These are phyloP conservation scores for Diphasiastrum complanatum DNA, from an alignment of 83 land plant species.

Conservation along the genomic window DNA sequence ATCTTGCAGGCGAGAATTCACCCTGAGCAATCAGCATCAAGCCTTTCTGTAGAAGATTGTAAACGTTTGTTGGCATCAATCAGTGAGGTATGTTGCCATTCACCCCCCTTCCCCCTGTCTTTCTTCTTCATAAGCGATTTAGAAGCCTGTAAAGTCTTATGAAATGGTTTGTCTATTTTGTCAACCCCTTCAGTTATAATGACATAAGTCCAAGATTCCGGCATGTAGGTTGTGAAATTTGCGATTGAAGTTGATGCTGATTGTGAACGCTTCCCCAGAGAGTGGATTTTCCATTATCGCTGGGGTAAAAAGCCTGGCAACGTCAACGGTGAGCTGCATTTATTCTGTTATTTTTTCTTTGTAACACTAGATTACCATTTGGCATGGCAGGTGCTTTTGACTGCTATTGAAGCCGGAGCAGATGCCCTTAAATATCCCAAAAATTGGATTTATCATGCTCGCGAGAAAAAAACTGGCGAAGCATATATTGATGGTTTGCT, in stretches of 20 bases:
- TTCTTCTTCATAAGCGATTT: not conserved
- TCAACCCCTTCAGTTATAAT: too few species aligned
- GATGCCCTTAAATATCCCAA: slow-evolving; percentile 59
- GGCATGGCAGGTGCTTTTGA: slow-evolving; percentile 58
- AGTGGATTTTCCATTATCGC: slow-evolving; percentile 94
- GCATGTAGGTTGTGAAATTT: slow-evolving; percentile 66
- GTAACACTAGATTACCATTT: slow-evolving; percentile 6
- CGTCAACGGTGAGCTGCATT: slow-evolving; percentile 61
- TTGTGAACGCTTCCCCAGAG: slow-evolving; percentile 55
- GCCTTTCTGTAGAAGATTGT: slow-evolving; percentile 51
- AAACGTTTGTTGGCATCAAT: slow-evolving; percentile 49
- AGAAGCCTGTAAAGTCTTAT: not conserved
- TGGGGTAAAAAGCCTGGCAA: slow-evolving; percentile 90
- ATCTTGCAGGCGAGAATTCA: slow-evolving; percentile 74
- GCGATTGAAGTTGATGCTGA: slow-evolving; percentile 92
- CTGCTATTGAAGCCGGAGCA: slow-evolving; percentile 70
- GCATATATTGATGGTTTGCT: slow-evolving; percentile 70
- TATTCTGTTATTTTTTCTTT: not conserved
- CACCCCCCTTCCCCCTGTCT: not conserved
- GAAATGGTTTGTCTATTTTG: too few species aligned
- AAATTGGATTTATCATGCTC: slow-evolving; percentile 67
- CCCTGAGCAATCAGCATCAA: slow-evolving; percentile 63
- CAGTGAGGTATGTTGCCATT: slow-evolving; percentile 50
- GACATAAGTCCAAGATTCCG: slow-evolving; percentile 3
- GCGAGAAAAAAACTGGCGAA: slow-evolving; percentile 68